A percentile compares a stretch with the other conserved stretches of the same genome.
Conservation (phyloP, 2,329 filamentous ascomycete genomes). For the Didymella pinodella region DNA sequence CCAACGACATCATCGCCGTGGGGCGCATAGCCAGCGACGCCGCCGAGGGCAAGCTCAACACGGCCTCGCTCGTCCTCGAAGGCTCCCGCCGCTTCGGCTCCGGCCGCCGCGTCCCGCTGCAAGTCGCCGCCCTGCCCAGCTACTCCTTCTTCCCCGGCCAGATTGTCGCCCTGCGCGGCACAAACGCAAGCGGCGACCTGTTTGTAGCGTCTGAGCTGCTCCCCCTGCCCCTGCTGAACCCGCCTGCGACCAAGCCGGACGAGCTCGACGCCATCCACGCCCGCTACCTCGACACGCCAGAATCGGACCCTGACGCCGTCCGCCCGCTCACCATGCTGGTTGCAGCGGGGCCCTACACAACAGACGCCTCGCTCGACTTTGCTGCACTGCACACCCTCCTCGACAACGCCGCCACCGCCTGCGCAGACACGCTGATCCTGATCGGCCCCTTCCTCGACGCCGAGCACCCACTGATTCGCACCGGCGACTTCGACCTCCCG, state of each 20-base stretch:
- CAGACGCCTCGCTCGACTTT: slow-evolving; percentile 90
- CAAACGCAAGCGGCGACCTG: slow-evolving; percentile 83
- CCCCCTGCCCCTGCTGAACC: slow-evolving; percentile 75
- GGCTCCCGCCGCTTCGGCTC: slow-evolving; percentile 84
- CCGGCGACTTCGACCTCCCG: slow-evolving; percentile 56
- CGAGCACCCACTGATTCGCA: slow-evolving; percentile 85
- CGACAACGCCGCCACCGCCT: slow-evolving; percentile 74
- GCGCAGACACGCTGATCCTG: slow-evolving; percentile 80
- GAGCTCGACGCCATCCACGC: slow-evolving; percentile 74
- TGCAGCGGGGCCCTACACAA: slow-evolving; percentile 87
- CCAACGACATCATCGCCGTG: slow-evolving; percentile 85
- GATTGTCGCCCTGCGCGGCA: slow-evolving; percentile 85
- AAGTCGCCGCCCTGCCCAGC: slow-evolving; percentile 70
- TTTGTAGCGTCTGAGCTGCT: slow-evolving; percentile 83
- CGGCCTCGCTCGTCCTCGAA: slow-evolving; percentile 85
- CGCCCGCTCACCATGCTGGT: slow-evolving; percentile 79
- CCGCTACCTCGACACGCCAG: slow-evolving; percentile 70
- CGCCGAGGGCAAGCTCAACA: slow-evolving; percentile 84
- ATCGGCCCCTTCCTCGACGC: slow-evolving; percentile 89
- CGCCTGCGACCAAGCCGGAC: slow-evolving; percentile 72
- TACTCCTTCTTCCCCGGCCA: slow-evolving; percentile 95
- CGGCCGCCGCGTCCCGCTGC: slow-evolving; percentile 81
- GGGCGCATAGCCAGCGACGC: slow-evolving; percentile 91
- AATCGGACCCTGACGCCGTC: slow-evolving; percentile 57
- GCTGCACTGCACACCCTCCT: slow-evolving; percentile 86